Evolutionary conservation across 2,329 filamentous ascomycete species (phyloP).

Genomic region (Aureobasidium sp.): DNA sequence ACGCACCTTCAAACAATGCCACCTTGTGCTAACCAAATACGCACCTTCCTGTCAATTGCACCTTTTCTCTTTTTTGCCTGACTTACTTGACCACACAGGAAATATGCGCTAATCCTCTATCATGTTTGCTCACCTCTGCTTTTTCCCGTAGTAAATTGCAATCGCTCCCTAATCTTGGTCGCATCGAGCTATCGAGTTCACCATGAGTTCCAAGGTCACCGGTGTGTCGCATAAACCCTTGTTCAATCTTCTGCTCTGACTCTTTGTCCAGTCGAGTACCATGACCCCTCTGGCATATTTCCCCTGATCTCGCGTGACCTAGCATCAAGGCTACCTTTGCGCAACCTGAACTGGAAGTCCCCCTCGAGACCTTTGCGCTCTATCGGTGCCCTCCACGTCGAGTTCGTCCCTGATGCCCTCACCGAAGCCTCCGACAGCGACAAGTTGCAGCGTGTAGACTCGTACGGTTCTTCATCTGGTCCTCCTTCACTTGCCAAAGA

Average conservation of each 20-base stretch:
- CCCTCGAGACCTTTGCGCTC: constrained; percentile 84
- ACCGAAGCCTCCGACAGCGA: constrained; percentile 18
- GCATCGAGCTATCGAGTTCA: constrained; percentile 28
- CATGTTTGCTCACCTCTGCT: not conserved
- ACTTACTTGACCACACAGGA: not conserved
- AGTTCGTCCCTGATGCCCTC: constrained; percentile 56
- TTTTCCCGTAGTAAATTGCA: not conserved
- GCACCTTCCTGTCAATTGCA: not conserved
- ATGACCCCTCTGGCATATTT: constrained; percentile 86
- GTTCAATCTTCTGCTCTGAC: constrained; percentile 20
- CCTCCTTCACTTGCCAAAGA: constrained; percentile 34
- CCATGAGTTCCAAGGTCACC: constrained; percentile 45
- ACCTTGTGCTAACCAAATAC: not conserved
- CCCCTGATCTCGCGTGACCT: constrained; percentile 72
- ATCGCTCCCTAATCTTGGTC: not conserved
- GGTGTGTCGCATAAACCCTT: constrained; percentile 26
- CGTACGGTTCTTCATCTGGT: not conserved
- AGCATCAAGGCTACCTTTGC: constrained; percentile 70
- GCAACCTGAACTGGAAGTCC: constrained; percentile 95
- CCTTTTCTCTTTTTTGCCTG: too few relatives aligned
- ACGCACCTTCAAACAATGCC: not conserved
- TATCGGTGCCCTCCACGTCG: constrained; percentile 86
- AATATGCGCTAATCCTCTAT: not conserved
- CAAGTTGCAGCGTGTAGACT: constrained; percentile 16
- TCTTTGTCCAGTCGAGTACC: constrained; percentile 73